phyloP scores from a whole-genome alignment of 2,329 filamentous ascomycete species.

The Chalaropsis thielavioides region DNA sequence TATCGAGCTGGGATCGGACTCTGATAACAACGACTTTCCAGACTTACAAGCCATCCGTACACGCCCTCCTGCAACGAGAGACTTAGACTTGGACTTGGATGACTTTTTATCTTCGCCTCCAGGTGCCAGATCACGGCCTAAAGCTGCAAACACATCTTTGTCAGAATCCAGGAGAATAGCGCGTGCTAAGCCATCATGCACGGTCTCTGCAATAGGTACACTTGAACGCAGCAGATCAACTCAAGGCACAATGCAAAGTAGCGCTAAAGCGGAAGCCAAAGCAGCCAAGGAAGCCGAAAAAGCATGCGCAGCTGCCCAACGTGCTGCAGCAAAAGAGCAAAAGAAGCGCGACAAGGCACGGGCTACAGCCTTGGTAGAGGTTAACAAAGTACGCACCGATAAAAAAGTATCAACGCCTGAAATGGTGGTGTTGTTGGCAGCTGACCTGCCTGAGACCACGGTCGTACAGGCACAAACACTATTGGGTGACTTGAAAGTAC shows the following conservation, averaged over 20 bases:
- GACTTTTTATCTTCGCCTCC: background rate
- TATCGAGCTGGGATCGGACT: background rate
- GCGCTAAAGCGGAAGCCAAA: background rate
- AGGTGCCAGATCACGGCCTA: background rate
- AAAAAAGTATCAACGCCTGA: slow-evolving; percentile 60
- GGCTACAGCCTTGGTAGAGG: slow-evolving; percentile 54
- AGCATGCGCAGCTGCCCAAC: slow-evolving; percentile 28
- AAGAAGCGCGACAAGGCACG: slow-evolving; percentile 30
- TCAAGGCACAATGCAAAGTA: background rate
- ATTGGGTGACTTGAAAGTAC: slow-evolving; percentile 36
- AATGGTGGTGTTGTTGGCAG: slow-evolving; percentile 61
- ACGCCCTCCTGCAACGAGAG: background rate
- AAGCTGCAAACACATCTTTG: background rate
- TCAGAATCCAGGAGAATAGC: background rate
- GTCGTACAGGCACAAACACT: slow-evolving; percentile 35
- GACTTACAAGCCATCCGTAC: background rate
- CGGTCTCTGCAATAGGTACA: background rate
- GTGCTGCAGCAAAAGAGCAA: background rate
- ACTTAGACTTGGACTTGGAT: background rate
- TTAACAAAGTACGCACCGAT: slow-evolving; percentile 58
- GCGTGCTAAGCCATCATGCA: background rate
- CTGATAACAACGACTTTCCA: background rate
- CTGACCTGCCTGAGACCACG: slow-evolving; percentile 35
- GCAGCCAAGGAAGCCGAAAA: slow-evolving; percentile 40
- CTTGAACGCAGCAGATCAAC: background rate